A percentile compares a stretch with the other conserved stretches of the same genome.
Evolutionary conservation across 495 filamentous ascomycete genomes (phyloP).

Genomic region (Aspergillus ellipticus): DNA sequence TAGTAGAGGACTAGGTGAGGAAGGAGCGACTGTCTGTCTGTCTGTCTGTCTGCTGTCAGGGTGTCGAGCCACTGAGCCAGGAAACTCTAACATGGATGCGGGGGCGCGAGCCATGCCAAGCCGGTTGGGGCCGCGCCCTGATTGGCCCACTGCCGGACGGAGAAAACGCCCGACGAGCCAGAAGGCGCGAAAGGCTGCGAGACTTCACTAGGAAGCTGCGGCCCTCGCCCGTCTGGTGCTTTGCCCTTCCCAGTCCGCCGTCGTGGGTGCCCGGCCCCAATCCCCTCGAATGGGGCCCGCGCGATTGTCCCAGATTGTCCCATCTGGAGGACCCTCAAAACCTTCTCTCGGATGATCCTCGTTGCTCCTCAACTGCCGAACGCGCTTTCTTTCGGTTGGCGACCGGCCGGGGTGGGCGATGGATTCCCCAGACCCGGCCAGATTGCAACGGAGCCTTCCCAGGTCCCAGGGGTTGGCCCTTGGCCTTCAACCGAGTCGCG

Average conservation of each 20-base stretch:
- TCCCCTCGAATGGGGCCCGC: not conserved
- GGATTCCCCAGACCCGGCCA: conserved; percentile 13
- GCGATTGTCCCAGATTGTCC: not conserved
- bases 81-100: conserved; percentile 27
- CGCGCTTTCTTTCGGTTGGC: conserved; percentile 13
- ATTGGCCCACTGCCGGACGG: conserved; percentile 12
- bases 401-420: conserved; percentile 7
- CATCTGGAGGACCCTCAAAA: conserved; percentile 5
- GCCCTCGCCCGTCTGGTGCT: too few relatives aligned
- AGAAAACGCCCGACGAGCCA: conserved; percentile 5
- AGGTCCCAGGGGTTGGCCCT: not conserved
- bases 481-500: too few relatives aligned
- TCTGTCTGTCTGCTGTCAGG: too few relatives aligned
- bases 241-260: not conserved
- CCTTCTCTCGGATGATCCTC: conserved; percentile 19
- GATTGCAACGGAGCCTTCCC: conserved; percentile 1
- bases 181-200: not conserved
- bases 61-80: too few relatives aligned
- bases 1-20: too few relatives aligned
- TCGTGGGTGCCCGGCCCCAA: not conserved
- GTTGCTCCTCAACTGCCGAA: conserved; percentile 5
- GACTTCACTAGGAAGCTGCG: not conserved
- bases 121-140: conserved; percentile 24
- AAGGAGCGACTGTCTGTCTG: not conserved
- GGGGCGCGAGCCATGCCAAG: conserved; percentile 34